These are phyloP conservation scores for Alternaria hordeiaustralica DNA, from an alignment of 2,329 filamentous ascomycete genomes.

Conservation along the genomic window DNA sequence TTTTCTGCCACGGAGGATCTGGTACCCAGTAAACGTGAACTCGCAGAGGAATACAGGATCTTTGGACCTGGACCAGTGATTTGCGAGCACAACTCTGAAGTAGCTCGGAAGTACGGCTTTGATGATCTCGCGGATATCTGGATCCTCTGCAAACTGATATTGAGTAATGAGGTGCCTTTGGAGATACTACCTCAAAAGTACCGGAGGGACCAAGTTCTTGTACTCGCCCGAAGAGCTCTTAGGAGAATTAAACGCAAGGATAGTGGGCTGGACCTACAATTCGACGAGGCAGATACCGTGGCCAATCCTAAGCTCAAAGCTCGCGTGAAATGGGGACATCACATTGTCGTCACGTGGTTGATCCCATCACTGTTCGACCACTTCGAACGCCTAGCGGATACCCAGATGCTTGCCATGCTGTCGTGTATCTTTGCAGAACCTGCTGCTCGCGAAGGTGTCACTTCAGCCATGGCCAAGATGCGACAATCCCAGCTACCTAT, in stretches of 20 bases:
- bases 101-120: conserved; percentile 75
- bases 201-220: conserved; percentile 66
- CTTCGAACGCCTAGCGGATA: conserved; percentile 66
- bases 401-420: conserved; percentile 71
- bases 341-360: conserved; percentile 64
- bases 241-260: conserved; percentile 58
- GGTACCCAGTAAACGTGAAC: conserved; percentile 77
- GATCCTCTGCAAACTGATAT: conserved; percentile 78
- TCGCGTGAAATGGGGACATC: conserved; percentile 63
- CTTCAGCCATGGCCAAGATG: conserved; percentile 46
- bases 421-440: conserved; percentile 65
- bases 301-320: conserved; percentile 50
- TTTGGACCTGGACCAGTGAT: conserved; percentile 83
- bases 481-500: conserved; percentile 47
- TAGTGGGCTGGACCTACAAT: conserved; percentile 57
- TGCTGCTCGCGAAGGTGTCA: conserved; percentile 50
- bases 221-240: conserved; percentile 71
- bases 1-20: conserved; percentile 65
- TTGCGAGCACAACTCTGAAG: conserved; percentile 80
- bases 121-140: conserved; percentile 80
- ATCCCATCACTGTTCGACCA: conserved; percentile 64
- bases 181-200: conserved; percentile 65
- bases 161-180: conserved; percentile 78
- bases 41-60: conserved; percentile 82
- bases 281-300: conserved; percentile 52